Evolutionary conservation across 768 basidiomycete species (phyloP).

Genomic region (Rhizopogon vulgaris): DNA sequence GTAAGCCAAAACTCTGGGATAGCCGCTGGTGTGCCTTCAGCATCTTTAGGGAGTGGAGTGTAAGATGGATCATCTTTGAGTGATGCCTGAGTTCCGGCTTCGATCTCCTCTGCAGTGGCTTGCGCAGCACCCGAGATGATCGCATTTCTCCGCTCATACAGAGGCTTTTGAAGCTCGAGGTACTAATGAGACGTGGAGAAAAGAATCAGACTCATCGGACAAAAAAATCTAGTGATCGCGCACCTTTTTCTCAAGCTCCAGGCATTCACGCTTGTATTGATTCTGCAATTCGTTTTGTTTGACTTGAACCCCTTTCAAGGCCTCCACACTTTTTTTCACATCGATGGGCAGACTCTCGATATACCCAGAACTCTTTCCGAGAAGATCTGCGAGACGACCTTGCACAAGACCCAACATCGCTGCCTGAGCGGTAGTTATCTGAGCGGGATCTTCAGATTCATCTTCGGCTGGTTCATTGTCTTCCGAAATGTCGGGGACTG

Average conservation of each 20-base stretch:
- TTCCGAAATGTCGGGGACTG: slow-evolving; percentile 83
- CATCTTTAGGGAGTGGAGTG: slow-evolving; percentile 51
- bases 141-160: slow-evolving; percentile 80
- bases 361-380: slow-evolving; percentile 93
- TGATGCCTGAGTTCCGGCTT: slow-evolving; percentile 67
- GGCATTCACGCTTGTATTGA: slow-evolving; percentile 88
- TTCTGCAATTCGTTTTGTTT: slow-evolving; percentile 89
- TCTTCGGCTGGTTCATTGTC: slow-evolving; percentile 69
- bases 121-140: slow-evolving; percentile 75
- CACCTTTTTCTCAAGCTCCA: slow-evolving; percentile 95
- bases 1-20: slow-evolving; percentile 99
- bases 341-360: slow-evolving; percentile 81
- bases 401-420: slow-evolving; percentile 86
- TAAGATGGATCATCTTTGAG: slow-evolving; percentile 73
- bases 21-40: slow-evolving; percentile 31
- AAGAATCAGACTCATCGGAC: slow-evolving; percentile 7
- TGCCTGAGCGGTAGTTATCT: slow-evolving; percentile 42
- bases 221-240: slow-evolving; percentile 17
- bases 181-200: slow-evolving; percentile 39
- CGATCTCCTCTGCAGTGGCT: slow-evolving; percentile 77
- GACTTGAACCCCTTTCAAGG: slow-evolving; percentile 88
- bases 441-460: slow-evolving; percentile 35
- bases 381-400: slow-evolving; percentile 73
- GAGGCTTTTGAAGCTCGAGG: slow-evolving; percentile 68
- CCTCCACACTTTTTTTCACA: slow-evolving; percentile 82